A percentile compares a stretch with the other conserved stretches of the same genome.
Evolutionary conservation across 208 protist species (phyloP).

Genomic region (Leishmania mexicana): DNA sequence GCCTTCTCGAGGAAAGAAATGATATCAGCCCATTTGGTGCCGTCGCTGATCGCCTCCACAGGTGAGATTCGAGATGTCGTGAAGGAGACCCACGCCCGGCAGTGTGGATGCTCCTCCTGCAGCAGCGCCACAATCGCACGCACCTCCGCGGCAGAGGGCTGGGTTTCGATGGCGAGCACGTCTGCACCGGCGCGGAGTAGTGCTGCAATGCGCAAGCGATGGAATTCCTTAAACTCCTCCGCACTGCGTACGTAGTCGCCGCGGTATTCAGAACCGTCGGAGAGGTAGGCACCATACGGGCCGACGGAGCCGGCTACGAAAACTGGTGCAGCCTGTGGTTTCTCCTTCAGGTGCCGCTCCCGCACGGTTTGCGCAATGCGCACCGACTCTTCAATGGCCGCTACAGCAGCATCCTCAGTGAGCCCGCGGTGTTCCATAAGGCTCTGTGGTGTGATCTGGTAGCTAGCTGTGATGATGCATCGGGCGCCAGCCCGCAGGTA

Average conservation of each 20-base stretch:
- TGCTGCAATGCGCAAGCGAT: slow-evolving; percentile 49
- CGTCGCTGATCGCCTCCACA: slow-evolving; percentile 42
- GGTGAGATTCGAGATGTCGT: slow-evolving; percentile 29
- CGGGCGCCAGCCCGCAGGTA: slow-evolving; percentile 51
- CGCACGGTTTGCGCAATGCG: slow-evolving; percentile 38
- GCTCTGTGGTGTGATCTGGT: slow-evolving; percentile 52
- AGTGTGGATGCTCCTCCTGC: slow-evolving; percentile 46
- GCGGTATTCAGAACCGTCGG: slow-evolving; percentile 66
- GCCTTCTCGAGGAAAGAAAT: slow-evolving; percentile 35
- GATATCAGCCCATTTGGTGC: slow-evolving; percentile 34
- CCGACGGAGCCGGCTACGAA: slow-evolving; percentile 69
- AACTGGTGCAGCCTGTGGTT: slow-evolving; percentile 21
- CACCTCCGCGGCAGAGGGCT: slow-evolving; percentile 51
- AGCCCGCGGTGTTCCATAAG: slow-evolving; percentile 47
- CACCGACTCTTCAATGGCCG: slow-evolving; percentile 43
- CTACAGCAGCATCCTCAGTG: slow-evolving; percentile 29
- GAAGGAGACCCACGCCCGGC: slow-evolving; percentile 55
- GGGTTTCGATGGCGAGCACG: slow-evolving; percentile 70
- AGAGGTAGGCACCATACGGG: slow-evolving; percentile 67
- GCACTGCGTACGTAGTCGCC: slow-evolving; percentile 41
- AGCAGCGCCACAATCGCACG: slow-evolving; percentile 50
- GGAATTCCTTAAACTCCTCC: slow-evolving; percentile 51
- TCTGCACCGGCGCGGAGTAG: slow-evolving; percentile 54
- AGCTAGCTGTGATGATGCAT: slow-evolving; percentile 70
- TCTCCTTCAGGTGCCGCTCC: slow-evolving; percentile 6